These are phyloP conservation scores for Thyridium curvatum DNA, from an alignment of 2,329 filamentous ascomycete species.

Conservation along the genomic window DNA sequence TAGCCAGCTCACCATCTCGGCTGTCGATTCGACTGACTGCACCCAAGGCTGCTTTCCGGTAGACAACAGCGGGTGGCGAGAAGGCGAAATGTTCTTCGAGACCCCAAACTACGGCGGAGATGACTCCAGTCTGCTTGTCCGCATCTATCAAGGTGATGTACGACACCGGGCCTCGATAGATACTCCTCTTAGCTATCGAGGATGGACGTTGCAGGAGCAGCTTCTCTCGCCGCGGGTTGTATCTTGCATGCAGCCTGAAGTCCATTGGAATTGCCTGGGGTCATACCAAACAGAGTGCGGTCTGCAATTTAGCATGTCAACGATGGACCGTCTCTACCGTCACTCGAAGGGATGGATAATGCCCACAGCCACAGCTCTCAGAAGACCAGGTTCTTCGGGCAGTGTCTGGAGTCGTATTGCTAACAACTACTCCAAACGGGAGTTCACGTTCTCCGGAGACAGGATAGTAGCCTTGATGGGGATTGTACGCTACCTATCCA, in stretches of 20 bases:
- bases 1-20: conserved; percentile 2
- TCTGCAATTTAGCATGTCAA: background rate
- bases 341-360: too few relatives aligned
- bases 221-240: conserved; percentile 1
- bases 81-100: background rate
- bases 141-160: background rate
- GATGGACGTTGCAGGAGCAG: conserved; percentile 2
- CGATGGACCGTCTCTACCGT: background rate
- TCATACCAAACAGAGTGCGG: background rate
- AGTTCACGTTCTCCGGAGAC: background rate
- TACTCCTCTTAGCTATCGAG: background rate
- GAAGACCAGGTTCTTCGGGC: background rate
- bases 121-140: background rate
- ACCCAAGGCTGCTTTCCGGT: background rate
- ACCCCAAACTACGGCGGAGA: too few relatives aligned
- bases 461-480: background rate
- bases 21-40: background rate
- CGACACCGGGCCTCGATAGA: background rate
- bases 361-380: background rate
- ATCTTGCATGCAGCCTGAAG: conserved; percentile 1
- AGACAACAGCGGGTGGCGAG: background rate
- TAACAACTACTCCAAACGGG: background rate
- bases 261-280: conserved; percentile 1
- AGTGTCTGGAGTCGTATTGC: background rate
- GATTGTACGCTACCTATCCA: background rate